A percentile compares a stretch with the other conserved stretches of the same genome.
phyloP scores from a whole-genome alignment of 768 basidiomycete genomes.

The Suillus occidentalis region DNA sequence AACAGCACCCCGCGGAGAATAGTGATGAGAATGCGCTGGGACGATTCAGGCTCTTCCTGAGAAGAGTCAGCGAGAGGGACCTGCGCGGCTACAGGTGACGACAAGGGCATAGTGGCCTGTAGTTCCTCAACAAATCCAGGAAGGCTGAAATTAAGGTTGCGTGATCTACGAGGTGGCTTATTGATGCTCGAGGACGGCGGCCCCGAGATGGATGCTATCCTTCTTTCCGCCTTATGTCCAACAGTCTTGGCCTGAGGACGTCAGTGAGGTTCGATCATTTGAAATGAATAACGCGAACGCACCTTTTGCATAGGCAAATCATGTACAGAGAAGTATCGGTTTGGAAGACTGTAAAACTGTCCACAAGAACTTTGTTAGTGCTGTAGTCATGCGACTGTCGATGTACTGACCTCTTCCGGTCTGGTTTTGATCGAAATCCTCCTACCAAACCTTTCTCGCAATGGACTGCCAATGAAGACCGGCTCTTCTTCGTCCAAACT shows the following conservation, averaged over 20 bases:
- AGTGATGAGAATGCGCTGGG: not conserved
- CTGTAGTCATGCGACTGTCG: not conserved
- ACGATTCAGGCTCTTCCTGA: not conserved
- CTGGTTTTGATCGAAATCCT: constrained; percentile 25
- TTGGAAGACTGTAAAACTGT: constrained; percentile 31
- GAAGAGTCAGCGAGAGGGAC: not conserved
- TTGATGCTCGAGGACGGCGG: constrained; percentile 13
- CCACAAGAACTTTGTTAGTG: not conserved
- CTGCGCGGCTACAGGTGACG: not conserved
- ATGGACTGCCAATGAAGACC: constrained; percentile 24
- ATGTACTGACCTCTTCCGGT: constrained; percentile 28
- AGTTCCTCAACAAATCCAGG: constrained; percentile 14
- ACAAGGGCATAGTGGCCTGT: not conserved
- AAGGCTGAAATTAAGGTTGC: constrained; percentile 14
- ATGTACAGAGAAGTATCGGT: constrained; percentile 31
- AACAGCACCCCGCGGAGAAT: constrained; percentile 26
- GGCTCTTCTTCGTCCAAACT: constrained; percentile 25
- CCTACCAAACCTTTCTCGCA: constrained; percentile 31
- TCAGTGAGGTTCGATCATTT: not conserved
- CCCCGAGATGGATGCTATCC: constrained; percentile 23
- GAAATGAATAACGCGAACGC: not conserved
- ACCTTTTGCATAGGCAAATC: constrained; percentile 19
- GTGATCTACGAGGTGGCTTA: constrained; percentile 10
- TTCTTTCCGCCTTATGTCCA: constrained; percentile 21
- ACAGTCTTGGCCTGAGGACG: constrained; percentile 6